phyloP scores from a whole-genome alignment of 345 rosid species.

The Camelina sativa region DNA sequence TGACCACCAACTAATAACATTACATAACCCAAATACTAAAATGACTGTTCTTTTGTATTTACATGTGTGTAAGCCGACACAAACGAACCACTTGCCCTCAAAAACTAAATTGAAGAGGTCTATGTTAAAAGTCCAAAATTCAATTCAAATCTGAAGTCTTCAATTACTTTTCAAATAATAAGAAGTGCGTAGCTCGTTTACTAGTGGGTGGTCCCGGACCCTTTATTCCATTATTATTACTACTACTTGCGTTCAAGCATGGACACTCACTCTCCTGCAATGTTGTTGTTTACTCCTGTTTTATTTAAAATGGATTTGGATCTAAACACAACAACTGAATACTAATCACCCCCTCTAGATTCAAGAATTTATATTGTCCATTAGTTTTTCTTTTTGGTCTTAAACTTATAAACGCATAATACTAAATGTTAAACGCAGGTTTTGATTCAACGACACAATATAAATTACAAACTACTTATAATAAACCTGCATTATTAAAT shows the following conservation, averaged over 20 bases:
- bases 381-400: neutral
- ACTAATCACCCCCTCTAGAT: neutral
- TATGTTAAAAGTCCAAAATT: neutral
- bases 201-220: neutral
- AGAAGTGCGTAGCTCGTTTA: slow-evolving; percentile 17
- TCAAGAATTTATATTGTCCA: neutral
- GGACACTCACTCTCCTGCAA: neutral
- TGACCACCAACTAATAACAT: slow-evolving; percentile 30
- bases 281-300: neutral
- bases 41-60: neutral
- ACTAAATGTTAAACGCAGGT: too few relatives aligned
- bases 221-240: neutral
- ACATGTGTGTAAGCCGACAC: slow-evolving; percentile 13
- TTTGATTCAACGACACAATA: too few relatives aligned
- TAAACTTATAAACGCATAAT: neutral
- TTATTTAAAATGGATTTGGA: too few relatives aligned
- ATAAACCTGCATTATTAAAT: too few relatives aligned
- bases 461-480: too few relatives aligned
- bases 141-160: slow-evolving; percentile 38
- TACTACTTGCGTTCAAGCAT: neutral
- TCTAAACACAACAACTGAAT: neutral
- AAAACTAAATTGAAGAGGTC: neutral
- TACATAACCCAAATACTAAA: neutral
- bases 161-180: neutral
- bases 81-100: slow-evolving; percentile 26